Evolutionary conservation across 2,329 filamentous ascomycete genomes (phyloP).

Genomic region (Lachnellula arida): DNA sequence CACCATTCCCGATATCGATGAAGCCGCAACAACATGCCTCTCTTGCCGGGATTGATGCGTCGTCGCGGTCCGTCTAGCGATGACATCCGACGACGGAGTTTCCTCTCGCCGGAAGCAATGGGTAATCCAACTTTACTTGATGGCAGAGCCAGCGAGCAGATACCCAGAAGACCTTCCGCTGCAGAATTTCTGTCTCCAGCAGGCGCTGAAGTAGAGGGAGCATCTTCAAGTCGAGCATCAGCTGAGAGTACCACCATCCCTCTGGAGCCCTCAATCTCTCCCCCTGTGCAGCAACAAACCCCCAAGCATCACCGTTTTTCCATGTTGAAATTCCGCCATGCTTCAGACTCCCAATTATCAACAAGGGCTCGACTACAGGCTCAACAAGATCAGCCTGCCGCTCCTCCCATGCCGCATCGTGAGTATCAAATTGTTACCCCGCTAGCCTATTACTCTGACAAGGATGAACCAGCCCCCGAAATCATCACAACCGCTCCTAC

Average conservation of each 20-base stretch:
- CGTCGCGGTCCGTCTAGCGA: constrained; percentile 27
- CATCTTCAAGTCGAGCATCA: constrained; percentile 14
- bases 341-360: constrained; percentile 86
- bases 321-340: constrained; percentile 81
- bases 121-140: constrained; percentile 18
- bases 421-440: constrained; percentile 33
- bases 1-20: constrained; percentile 29
- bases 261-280: constrained; percentile 29
- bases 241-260: constrained; percentile 14
- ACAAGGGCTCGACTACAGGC: constrained; percentile 66
- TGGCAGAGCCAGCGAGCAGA: constrained; percentile 32
- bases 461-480: constrained; percentile 46
- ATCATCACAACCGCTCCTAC: constrained; percentile 95
- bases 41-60: constrained; percentile 28
- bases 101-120: constrained; percentile 22
- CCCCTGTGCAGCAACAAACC: constrained; percentile 50
- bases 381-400: constrained; percentile 38
- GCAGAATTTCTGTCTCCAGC: constrained; percentile 26
- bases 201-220: constrained; percentile 4
- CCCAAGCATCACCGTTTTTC: constrained; percentile 58
- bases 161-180: constrained; percentile 27
- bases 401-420: constrained; percentile 55
- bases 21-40: constrained; percentile 23
- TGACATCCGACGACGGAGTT: constrained; percentile 31
- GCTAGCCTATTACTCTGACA: constrained; percentile 9